Evolutionary conservation across 441 rosid genomes (phyloP).

Genomic region (Theobroma grandiflorum): DNA sequence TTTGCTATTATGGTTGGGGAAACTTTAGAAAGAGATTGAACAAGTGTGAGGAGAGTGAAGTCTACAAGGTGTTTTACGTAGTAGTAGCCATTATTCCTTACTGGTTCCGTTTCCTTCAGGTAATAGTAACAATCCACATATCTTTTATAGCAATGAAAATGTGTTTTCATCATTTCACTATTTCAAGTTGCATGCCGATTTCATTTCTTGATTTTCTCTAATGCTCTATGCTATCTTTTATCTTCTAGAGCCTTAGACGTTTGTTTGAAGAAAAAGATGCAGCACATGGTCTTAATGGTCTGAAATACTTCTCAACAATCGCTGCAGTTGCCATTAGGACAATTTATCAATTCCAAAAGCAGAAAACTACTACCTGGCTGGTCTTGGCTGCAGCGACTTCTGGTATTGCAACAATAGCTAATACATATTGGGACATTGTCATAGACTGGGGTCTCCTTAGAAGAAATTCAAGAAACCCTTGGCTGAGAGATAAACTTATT

Average conservation of each 20-base stretch:
- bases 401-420: slow-evolving; percentile 54
- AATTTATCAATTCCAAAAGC: slow-evolving; percentile 42
- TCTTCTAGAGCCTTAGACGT: slow-evolving; percentile 66
- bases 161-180: neutral
- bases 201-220: neutral
- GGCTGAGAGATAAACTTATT: slow-evolving; percentile 81
- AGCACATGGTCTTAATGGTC: slow-evolving; percentile 50
- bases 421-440: slow-evolving; percentile 76
- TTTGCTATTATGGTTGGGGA: slow-evolving; percentile 81
- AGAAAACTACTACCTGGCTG: slow-evolving; percentile 35
- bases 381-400: slow-evolving; percentile 58
- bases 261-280: slow-evolving; percentile 58
- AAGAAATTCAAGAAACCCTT: slow-evolving; percentile 62
- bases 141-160: neutral
- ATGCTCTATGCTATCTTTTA: neutral
- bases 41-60: slow-evolving; percentile 50
- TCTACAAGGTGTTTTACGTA: slow-evolving; percentile 54
- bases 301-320: slow-evolving; percentile 67
- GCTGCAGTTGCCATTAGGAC: slow-evolving; percentile 64
- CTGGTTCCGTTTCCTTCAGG: slow-evolving; percentile 84
- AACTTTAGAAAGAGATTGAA: slow-evolving; percentile 63
- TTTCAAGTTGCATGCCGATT: too few species aligned
- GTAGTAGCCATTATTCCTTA: slow-evolving; percentile 68
- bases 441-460: slow-evolving; percentile 82
- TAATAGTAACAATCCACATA: slow-evolving; percentile 18